Conservation (phyloP, 441 rosid species). For the Codiaeum variegatum region DNA sequence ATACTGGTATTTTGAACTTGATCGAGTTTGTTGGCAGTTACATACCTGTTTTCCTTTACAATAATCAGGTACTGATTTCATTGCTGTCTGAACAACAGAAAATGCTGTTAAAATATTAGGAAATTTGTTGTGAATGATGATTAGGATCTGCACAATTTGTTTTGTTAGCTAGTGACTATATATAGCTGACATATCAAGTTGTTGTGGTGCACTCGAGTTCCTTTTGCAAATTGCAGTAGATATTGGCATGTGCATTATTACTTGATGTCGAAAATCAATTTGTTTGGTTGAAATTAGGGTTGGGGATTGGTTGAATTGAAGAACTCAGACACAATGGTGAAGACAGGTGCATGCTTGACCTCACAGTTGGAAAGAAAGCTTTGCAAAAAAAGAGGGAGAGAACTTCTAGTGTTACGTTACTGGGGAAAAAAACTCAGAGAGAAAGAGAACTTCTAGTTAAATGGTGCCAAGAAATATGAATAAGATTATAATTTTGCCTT, state of each 20-base stretch:
- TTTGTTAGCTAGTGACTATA: background rate
- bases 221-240: background rate
- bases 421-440: no score
- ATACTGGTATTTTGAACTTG: slow-evolving; percentile 69
- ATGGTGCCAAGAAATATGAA: background rate
- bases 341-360: background rate
- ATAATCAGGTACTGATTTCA: slow-evolving; percentile 60
- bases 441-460: background rate
- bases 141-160: background rate
- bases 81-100: slow-evolving; percentile 7
- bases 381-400: background rate
- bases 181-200: background rate
- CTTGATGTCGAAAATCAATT: background rate
- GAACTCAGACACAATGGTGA: background rate
- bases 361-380: background rate
- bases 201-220: background rate
- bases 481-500: background rate
- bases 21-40: slow-evolving; percentile 54
- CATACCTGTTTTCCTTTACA: slow-evolving; percentile 68
- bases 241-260: background rate
- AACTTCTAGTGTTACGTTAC: background rate
- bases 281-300: background rate
- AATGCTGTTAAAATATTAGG: no score
- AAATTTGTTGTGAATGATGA: background rate
- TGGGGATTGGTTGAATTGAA: background rate